phyloP scores from a whole-genome alignment of 148 eudicot genomes.

The Polygonum maritimum region DNA sequence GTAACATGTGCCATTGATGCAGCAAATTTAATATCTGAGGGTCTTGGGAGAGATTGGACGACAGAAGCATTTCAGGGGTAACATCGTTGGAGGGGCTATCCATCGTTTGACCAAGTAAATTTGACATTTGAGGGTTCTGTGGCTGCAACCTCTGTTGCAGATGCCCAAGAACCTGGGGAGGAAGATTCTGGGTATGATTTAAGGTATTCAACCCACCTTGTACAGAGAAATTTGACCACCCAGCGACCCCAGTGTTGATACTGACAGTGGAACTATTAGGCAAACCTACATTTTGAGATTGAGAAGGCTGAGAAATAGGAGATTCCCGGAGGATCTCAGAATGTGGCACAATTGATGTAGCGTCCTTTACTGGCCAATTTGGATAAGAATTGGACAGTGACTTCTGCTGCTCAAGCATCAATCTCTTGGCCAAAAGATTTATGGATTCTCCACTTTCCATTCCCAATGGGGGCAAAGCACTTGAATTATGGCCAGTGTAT shows the following conservation, averaged over 20 bases:
- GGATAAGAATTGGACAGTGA: slow-evolving; percentile 37
- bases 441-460: slow-evolving; percentile 51
- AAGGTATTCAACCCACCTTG: slow-evolving; percentile 47
- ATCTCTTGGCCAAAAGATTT: slow-evolving; percentile 48
- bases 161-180: slow-evolving; percentile 47
- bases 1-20: slow-evolving; percentile 80
- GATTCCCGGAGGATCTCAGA: slow-evolving; percentile 39
- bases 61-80: slow-evolving; percentile 47
- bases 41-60: slow-evolving; percentile 67
- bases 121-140: slow-evolving; percentile 36
- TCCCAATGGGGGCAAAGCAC: slow-evolving; percentile 36
- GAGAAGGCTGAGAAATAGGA: slow-evolving; percentile 33
- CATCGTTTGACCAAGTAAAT: slow-evolving; percentile 34
- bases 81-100: slow-evolving; percentile 37
- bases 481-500: slow-evolving; percentile 36
- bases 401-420: slow-evolving; percentile 60
- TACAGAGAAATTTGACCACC: slow-evolving; percentile 52
- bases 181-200: slow-evolving; percentile 42
- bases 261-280: slow-evolving; percentile 46
- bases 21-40: slow-evolving; percentile 61
- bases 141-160: slow-evolving; percentile 56
- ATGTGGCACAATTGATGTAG: slow-evolving; percentile 18
- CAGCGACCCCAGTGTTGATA: slow-evolving; percentile 33
- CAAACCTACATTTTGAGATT: slow-evolving; percentile 58
- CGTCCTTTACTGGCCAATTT: slow-evolving; percentile 58